phyloP scores from a whole-genome alignment of 768 basidiomycete species.

The Sutorius australiensis region DNA sequence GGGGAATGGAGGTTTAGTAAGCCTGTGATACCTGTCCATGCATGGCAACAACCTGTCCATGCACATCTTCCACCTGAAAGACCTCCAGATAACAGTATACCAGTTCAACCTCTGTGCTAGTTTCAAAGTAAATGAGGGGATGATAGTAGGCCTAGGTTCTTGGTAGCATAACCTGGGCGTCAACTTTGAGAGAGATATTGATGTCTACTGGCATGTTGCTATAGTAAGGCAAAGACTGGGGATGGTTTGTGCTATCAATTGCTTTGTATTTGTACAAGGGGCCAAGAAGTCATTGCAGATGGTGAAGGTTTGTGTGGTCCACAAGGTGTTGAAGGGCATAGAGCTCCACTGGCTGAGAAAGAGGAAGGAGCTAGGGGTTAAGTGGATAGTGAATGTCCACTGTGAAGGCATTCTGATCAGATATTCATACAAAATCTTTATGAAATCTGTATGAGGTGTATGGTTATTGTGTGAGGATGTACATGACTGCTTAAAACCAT shows the following conservation, averaged over 20 bases:
- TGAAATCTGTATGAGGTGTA: not conserved
- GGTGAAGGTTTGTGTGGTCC: not conserved
- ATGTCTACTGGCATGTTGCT: not conserved
- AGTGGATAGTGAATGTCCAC: not conserved
- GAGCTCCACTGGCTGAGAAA: no score
- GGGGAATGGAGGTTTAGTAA: rapidly evolving
- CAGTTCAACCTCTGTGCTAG: rapidly evolving
- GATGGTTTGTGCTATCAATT: no score
- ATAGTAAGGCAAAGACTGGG: not conserved
- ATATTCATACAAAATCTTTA: not conserved
- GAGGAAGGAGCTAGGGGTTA: not conserved
- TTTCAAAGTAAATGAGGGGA: not conserved
- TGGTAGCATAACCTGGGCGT: not conserved
- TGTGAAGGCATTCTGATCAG: not conserved
- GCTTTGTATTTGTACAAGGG: no score
- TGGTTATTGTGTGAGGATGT: no score
- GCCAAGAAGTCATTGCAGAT: not conserved
- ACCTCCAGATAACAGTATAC: not conserved
- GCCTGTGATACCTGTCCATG: not conserved
- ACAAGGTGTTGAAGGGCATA: not conserved
- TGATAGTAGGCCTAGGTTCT: not conserved
- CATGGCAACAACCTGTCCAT: not conserved
- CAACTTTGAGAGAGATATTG: not conserved
- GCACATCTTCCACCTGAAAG: not conserved
- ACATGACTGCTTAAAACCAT: no score